A percentile compares a stretch with the other conserved stretches of the same genome.
Evolutionary conservation across 768 basidiomycete genomes (phyloP).

Genomic region (Pisolithus orientalis): DNA sequence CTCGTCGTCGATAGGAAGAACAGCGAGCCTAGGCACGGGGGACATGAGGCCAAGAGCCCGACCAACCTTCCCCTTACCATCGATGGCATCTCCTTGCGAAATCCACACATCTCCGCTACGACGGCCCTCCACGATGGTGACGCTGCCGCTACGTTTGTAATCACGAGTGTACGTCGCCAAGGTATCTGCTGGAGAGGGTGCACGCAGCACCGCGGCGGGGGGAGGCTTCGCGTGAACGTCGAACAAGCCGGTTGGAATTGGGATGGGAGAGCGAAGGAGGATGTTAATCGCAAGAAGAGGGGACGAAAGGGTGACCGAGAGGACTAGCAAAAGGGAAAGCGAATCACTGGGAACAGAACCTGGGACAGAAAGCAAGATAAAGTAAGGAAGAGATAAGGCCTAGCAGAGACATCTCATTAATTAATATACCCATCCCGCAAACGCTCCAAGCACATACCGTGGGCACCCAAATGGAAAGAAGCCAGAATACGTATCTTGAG

Average conservation of each 20-base stretch:
- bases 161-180: constrained; percentile 23
- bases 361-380: constrained; percentile 35
- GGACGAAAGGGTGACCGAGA: constrained; percentile 64
- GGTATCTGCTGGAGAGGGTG: constrained; percentile 37
- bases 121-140: constrained; percentile 62
- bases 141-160: constrained; percentile 57
- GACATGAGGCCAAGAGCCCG: constrained; percentile 57
- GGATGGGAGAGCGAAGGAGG: constrained; percentile 53
- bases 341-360: constrained; percentile 34
- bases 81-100: constrained; percentile 63
- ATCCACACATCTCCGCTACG: constrained; percentile 75
- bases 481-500: constrained; percentile 54
- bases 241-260: constrained; percentile 62
- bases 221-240: constrained; percentile 42
- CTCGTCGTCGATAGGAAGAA: constrained; percentile 48
- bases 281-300: constrained; percentile 61
- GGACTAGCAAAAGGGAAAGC: constrained; percentile 45
- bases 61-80: constrained; percentile 55
- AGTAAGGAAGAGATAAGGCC: constrained; percentile 61
- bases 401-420: constrained; percentile 18
- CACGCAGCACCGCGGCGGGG: constrained; percentile 32
- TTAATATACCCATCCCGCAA: background rate
- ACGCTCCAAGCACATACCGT: constrained; percentile 40
- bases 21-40: constrained; percentile 60
- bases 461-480: constrained; percentile 63